Evolutionary conservation across 2,329 filamentous ascomycete species (phyloP).

Genomic region (Karstenula rhodostoma): DNA sequence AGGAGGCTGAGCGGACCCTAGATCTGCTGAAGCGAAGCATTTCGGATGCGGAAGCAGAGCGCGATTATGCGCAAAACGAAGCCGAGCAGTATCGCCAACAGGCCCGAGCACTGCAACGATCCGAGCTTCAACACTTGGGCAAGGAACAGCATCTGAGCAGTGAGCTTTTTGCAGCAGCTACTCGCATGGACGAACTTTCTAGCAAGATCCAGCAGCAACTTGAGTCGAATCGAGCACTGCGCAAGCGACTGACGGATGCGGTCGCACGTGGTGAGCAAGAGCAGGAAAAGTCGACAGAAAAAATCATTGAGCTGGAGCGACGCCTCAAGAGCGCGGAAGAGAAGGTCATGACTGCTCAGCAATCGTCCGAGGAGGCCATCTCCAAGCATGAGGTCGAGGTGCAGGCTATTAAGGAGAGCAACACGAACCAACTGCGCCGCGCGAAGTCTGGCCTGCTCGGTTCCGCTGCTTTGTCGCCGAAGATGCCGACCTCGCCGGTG

Average conservation of each 20-base stretch:
- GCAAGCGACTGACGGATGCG: slow-evolving; percentile 78
- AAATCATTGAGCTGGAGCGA: slow-evolving; percentile 84
- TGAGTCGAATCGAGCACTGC: slow-evolving; percentile 76
- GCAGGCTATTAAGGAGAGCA: slow-evolving; percentile 74
- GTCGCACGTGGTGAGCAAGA: slow-evolving; percentile 85
- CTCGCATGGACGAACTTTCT: slow-evolving; percentile 80
- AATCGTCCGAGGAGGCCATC: slow-evolving; percentile 84
- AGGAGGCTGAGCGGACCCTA: slow-evolving; percentile 68
- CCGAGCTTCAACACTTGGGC: slow-evolving; percentile 64
- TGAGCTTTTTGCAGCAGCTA: slow-evolving; percentile 76
- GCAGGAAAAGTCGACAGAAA: slow-evolving; percentile 78
- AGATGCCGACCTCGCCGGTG: slow-evolving; percentile 69
- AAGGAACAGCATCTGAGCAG: slow-evolving; percentile 71
- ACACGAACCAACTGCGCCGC: slow-evolving; percentile 79
- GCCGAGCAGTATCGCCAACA: slow-evolving; percentile 68
- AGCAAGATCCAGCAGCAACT: slow-evolving; percentile 82
- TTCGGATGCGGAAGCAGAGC: slow-evolving; percentile 72
- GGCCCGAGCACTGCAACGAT: slow-evolving; percentile 64
- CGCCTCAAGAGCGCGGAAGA: slow-evolving; percentile 86
- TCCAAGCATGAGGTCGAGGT: slow-evolving; percentile 87
- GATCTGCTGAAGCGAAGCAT: slow-evolving; percentile 73
- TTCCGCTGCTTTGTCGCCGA: slow-evolving; percentile 62
- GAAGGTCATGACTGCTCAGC: slow-evolving; percentile 80
- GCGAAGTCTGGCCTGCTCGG: slow-evolving; percentile 64
- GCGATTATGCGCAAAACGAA: slow-evolving; percentile 75